phyloP scores from a whole-genome alignment of 179 eudicot species.

The Silene vulgaris region DNA sequence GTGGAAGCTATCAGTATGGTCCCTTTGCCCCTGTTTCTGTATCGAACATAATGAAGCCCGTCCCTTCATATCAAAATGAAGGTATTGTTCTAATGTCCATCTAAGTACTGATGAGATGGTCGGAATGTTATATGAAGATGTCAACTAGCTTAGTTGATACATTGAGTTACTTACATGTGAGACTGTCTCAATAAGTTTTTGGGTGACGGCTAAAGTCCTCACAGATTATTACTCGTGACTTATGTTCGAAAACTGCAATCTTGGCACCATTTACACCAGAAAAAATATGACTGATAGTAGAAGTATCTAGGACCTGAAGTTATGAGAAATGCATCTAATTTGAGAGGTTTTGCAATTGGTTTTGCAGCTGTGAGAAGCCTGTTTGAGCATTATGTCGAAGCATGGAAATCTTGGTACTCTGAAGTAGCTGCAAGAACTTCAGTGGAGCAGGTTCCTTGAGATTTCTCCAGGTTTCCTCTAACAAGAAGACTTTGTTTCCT shows the following conservation, averaged over 20 bases:
- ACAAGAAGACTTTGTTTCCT: no score
- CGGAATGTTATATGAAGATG: no score
- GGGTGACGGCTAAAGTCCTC: no score
- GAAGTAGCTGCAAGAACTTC: conserved; percentile 69
- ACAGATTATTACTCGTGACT: no score
- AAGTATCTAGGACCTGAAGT: no score
- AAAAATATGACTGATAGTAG: no score
- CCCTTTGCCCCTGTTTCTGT: conserved; percentile 70
- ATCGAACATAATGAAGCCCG: conserved; percentile 30
- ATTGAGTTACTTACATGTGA: no score
- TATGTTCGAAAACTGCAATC: no score
- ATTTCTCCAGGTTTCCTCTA: background rate
- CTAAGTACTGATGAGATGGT: no score
- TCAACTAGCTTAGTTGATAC: no score
- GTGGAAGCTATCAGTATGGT: conserved; percentile 52
- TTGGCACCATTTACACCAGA: no score
- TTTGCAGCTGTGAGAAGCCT: conserved; percentile 78
- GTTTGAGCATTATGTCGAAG: conserved; percentile 74
- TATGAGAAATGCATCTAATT: background rate
- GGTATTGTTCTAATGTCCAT: conserved; percentile 37
- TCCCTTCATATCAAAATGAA: conserved; percentile 79
- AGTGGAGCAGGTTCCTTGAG: conserved; percentile 44
- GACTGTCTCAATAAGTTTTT: no score
- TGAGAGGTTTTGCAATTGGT: background rate
- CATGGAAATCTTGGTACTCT: conserved; percentile 83